Evolutionary conservation across 1,139 yeast genomes (phyloP), one percentile per base, ranked within the genome.

Genomic region (Kodamaea suecica): DNA sequence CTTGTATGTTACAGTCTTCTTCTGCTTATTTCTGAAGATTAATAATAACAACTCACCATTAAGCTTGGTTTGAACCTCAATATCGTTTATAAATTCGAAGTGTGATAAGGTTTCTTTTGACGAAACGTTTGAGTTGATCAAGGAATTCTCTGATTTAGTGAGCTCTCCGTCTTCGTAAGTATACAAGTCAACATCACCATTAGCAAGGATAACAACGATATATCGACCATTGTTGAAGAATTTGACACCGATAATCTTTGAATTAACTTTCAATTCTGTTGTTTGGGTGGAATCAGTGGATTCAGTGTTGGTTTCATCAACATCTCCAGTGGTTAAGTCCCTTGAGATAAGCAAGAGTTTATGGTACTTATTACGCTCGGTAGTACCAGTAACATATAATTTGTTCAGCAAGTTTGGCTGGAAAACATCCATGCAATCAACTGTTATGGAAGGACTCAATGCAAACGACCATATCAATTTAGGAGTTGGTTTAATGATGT

Each of bases 401-500:
- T 57, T 55, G 31, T 39, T 35, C 13, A 41, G 42, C 7, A 43
- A 43, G 27, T 42, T 33, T 27, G 57, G 64, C 12, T 27, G 23
- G 27, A 47, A 47, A 20, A 67, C 67, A 37, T 62, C 74, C 58
- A 71, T 57, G 40, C 70, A 63, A 39, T 65, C 66, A 15, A 82
- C 72, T 1, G 61, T 44, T 17, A 77, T 67, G 9, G 74, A 69
- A 4, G 92, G 92, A 4, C 87, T 74, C 27, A 84, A 66, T 4
- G 92, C 77, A 50, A 76, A 73, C 1, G 87, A 78, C 84, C 92
- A 84, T 29, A 78, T 63, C 47, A 85, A 63, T 50, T 78, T 83
- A 10, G 95, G 95, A 9, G 94, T 78, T 24, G 96, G 96, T 48
- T 77, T 78, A 35, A 85, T 71, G 23, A 84, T 66, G 52, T 81